Evolutionary conservation across 179 eudicot genomes (phyloP), one percentile per base, ranked within the genome.

Genomic region (Pouteria campechiana): DNA sequence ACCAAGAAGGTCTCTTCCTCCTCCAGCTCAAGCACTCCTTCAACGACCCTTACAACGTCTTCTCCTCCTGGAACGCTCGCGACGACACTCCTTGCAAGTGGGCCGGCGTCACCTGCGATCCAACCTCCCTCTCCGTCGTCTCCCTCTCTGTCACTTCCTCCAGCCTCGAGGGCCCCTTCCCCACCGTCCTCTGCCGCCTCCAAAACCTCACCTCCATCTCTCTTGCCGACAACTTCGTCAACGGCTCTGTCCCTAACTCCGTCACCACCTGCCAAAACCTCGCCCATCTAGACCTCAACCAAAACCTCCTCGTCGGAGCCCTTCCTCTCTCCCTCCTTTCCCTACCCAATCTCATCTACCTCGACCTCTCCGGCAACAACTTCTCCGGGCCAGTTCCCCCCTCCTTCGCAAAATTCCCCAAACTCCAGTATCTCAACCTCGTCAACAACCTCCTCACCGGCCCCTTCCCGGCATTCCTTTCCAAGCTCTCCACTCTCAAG

Each of bases 341-440:
- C 5, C 57, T 88, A 0, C 45, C 57, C 0, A 25, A 34, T 1
- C 50, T 86, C 1, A 53, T 40, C 3, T 32, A 63, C 30, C 58
- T 90, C 14, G 98, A 90, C 32, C 59, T 86, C 33, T 23, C 61
- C 0, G 72, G 71, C 0, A 90, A 90, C 33, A 86, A 82, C 52
- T 90, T 90, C 16, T 59, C 95, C 55, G 98, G 98, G 3, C 57
- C 53, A 0, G 60, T 90, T 29, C 98, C 98, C 48, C 52, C 38
- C 2, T 55, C 41, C 3, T 89, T 71, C 21, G 95, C 74, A 0
- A 24, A 11, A 3, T 90, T 82, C 34, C 65, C n/a, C 41, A 57
- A 47, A 3, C 85, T 90, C 2, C 65, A 74, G 15, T 74, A 28
- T 0, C 39, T 90, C 3, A 56, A 75, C 0, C 32, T 90, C 0